Conservation (phyloP, 2,329 filamentous ascomycete genomes). For the Graphilbum fragrans region DNA sequence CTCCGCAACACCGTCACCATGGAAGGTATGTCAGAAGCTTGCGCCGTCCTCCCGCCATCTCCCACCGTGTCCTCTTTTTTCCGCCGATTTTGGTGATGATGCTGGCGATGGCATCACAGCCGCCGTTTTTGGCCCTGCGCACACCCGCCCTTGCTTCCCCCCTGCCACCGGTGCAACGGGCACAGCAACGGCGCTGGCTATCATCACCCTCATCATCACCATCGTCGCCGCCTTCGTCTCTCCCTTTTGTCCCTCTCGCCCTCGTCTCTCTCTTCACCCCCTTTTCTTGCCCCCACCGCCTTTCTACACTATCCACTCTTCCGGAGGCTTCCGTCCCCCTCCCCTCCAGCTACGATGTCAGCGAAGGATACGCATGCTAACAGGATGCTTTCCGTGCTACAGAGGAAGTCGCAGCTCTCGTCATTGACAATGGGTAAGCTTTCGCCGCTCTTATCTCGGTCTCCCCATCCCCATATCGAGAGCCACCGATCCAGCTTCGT, state of each 20-base stretch:
- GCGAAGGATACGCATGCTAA: constrained; percentile 6
- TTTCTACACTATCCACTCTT: constrained; percentile 1
- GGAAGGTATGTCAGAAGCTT: constrained; percentile 31
- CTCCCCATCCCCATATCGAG: no score
- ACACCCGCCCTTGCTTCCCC: no score
- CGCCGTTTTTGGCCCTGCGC: neutral
- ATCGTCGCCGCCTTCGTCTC: neutral
- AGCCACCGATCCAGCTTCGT: no score
- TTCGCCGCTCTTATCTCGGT: neutral
- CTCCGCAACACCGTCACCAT: constrained; percentile 36
- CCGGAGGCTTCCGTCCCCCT: constrained; percentile 7
- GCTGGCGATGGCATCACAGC: neutral
- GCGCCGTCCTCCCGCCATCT: neutral
- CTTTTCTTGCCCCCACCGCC: constrained; percentile 6
- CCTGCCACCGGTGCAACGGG: no score
- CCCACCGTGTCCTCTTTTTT: neutral
- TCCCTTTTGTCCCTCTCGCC: neutral
- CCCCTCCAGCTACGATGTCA: constrained; percentile 1
- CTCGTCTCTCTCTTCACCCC: neutral
- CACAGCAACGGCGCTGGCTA: no score
- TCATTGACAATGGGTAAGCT: constrained; percentile 99
- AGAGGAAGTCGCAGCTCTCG: constrained; percentile 99
- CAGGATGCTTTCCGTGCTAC: constrained; percentile 22
- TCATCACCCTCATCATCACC: neutral
- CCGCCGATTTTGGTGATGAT: neutral